phyloP scores from a whole-genome alignment of 108 stramenopile genomes.

The Schizochytrium sp. region DNA sequence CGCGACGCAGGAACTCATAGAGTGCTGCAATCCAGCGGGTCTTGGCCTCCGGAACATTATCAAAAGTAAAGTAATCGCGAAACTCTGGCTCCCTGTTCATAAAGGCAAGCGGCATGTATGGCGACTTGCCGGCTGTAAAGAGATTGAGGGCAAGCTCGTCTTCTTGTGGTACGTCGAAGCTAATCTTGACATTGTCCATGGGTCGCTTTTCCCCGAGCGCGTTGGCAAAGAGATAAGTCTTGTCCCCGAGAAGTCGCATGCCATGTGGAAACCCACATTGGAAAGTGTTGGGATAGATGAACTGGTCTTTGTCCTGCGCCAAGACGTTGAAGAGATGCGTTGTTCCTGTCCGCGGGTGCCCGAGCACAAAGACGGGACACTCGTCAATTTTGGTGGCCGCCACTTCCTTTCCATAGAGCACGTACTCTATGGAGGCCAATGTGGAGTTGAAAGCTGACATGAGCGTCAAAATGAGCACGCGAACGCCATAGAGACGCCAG shows the following conservation, averaged over 20 bases:
- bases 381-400: background rate
- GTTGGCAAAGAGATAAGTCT: background rate
- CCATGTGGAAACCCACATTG: background rate
- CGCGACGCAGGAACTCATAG: background rate
- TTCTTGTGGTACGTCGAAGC: background rate
- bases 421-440: background rate
- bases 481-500: background rate
- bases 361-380: background rate
- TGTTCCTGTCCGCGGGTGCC: constrained; percentile 9
- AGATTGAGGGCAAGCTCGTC: constrained; percentile 1
- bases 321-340: background rate
- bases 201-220: background rate
- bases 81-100: background rate
- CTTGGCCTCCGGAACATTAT: background rate
- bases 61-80: background rate
- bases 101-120: background rate
- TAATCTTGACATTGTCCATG: constrained; percentile 4
- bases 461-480: background rate
- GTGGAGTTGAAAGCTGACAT: background rate
- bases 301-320: background rate
- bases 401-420: background rate
- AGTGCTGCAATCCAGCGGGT: background rate
- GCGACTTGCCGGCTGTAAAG: background rate
- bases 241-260: background rate
- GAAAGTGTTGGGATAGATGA: background rate